phyloP scores from a whole-genome alignment of 108 stramenopile species.

The Nitzschia palea region DNA sequence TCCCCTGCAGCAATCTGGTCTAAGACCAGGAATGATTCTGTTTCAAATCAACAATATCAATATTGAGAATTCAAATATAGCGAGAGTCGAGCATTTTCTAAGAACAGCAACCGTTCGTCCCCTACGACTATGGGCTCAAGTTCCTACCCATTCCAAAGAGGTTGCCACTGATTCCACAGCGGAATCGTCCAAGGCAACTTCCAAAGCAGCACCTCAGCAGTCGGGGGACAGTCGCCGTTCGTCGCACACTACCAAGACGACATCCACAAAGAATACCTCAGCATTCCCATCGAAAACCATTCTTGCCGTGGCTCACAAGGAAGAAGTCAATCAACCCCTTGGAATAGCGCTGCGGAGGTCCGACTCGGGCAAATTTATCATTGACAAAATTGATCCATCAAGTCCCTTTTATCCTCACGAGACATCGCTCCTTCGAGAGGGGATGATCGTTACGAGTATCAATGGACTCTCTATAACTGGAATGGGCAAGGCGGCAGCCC shows the following conservation, averaged over 20 bases:
- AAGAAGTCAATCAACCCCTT: not conserved
- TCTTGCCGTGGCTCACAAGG: slow-evolving; percentile 9
- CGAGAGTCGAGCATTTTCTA: not conserved
- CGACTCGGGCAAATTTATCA: not conserved
- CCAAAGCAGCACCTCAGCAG: too few relatives aligned
- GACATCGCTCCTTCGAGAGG: not conserved
- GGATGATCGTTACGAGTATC: slow-evolving; percentile 6
- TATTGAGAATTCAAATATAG: not conserved
- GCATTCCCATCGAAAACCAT: too few relatives aligned
- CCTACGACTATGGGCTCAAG: not conserved
- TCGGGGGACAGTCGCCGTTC: too few relatives aligned
- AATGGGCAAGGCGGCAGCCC: slow-evolving; percentile 4
- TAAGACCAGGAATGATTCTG: not conserved
- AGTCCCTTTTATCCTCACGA: slow-evolving; percentile 4
- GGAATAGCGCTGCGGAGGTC: slow-evolving; percentile 2
- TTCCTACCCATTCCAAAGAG: too few relatives aligned
- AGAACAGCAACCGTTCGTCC: not conserved
- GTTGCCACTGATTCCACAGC: too few relatives aligned
- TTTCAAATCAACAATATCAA: not conserved
- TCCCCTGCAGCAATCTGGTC: not conserved
- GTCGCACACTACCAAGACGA: too few relatives aligned
- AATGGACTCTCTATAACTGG: slow-evolving; percentile 10
- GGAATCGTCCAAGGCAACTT: too few relatives aligned
- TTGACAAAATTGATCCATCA: not conserved
- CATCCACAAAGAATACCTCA: too few relatives aligned